A percentile compares a stretch with the other conserved stretches of the same genome.
Conservation (phyloP, 1,284 basidiomycete species). For the Tylopilus sp. region DNA sequence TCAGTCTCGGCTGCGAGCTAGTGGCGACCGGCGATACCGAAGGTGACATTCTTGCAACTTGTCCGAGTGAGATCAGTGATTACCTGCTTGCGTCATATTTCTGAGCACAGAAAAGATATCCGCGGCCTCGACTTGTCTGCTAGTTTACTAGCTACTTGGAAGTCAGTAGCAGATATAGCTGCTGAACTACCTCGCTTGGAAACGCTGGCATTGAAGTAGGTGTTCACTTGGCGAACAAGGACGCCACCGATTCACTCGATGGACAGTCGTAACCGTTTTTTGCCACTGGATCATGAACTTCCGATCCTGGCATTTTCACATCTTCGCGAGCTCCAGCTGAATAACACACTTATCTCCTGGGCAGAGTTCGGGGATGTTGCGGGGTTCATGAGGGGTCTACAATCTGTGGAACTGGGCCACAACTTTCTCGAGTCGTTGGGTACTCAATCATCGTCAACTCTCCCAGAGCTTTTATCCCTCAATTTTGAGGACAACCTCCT, state of each 20-base stretch:
- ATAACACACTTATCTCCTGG: slow-evolving; percentile 70
- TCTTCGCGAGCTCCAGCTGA: slow-evolving; percentile 71
- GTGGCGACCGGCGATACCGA: slow-evolving; percentile 55
- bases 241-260: slow-evolving; percentile 13
- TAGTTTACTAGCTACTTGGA: slow-evolving; percentile 74
- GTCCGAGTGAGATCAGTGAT: slow-evolving; percentile 56
- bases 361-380: slow-evolving; percentile 54
- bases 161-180: slow-evolving; percentile 61
- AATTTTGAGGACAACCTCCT: slow-evolving; percentile 76
- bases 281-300: slow-evolving; percentile 30
- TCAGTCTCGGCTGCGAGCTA: slow-evolving; percentile 69
- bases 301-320: slow-evolving; percentile 46
- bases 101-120: slow-evolving; percentile 51
- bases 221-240: slow-evolving; percentile 14
- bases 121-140: slow-evolving; percentile 78
- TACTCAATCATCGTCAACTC: slow-evolving; percentile 12
- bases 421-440: slow-evolving; percentile 54
- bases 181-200: slow-evolving; percentile 59
- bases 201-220: slow-evolving; percentile 74
- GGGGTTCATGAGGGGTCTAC: slow-evolving; percentile 56
- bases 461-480: slow-evolving; percentile 47
- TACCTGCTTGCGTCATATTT: slow-evolving; percentile 3
- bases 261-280: slow-evolving; percentile 58
- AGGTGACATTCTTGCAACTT: slow-evolving; percentile 54
- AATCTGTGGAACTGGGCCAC: slow-evolving; percentile 70